A percentile compares a stretch with the other conserved stretches of the same genome.
These are phyloP conservation scores for Fusarium neocosmosporiellum DNA, from an alignment of 2,329 filamentous ascomycete genomes.

Conservation along the genomic window DNA sequence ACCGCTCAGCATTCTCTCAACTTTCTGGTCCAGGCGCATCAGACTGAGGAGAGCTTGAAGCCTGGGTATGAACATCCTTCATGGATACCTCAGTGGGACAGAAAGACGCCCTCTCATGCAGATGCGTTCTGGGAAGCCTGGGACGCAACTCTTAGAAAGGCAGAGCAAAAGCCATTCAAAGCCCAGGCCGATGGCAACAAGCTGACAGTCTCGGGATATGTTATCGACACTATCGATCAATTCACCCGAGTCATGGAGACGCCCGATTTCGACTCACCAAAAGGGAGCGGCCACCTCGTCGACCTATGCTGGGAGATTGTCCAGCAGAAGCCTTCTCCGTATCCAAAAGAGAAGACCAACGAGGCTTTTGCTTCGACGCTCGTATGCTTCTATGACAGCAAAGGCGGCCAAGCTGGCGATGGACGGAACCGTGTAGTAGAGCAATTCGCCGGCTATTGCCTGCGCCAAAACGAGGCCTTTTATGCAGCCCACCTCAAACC, in stretches of 20 bases:
- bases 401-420: not conserved
- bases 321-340: not conserved
- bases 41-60: not conserved
- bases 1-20: not conserved
- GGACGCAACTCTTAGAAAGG: conserved; percentile 14
- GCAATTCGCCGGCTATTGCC: conserved; percentile 9
- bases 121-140: conserved; percentile 19
- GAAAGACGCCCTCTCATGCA: not conserved
- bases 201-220: not conserved
- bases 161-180: not conserved
- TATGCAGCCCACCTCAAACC: not conserved
- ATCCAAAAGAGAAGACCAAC: not conserved
- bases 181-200: not conserved
- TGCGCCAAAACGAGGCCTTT: not conserved
- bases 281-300: not conserved
- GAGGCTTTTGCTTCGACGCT: conserved; percentile 13
- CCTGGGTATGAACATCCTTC: not conserved
- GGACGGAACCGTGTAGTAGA: conserved; percentile 4
- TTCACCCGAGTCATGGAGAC: conserved; percentile 3
- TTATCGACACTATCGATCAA: not conserved
- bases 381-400: not conserved
- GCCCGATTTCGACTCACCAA: not conserved
- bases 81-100: conserved; percentile 8
- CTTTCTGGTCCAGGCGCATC: not conserved
- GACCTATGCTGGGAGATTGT: conserved; percentile 6